Evolutionary conservation across 108 stramenopile genomes (phyloP).

Genomic region (Cyclotella cryptica): DNA sequence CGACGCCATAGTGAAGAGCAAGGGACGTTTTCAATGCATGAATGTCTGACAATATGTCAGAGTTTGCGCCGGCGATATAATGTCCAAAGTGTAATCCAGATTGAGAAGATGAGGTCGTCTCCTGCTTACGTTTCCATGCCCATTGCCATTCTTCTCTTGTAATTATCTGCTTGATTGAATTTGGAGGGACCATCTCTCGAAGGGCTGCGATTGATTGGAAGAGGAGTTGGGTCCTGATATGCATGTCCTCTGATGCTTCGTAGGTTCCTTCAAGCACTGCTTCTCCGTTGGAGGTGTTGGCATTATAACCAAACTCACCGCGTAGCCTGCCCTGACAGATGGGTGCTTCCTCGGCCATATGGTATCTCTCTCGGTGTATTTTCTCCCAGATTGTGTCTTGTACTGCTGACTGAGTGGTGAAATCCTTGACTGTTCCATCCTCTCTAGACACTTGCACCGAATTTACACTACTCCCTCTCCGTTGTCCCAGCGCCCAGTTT

Average conservation of each 20-base stretch:
- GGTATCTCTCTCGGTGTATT: too few relatives aligned
- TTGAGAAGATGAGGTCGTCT: slow-evolving; percentile 17
- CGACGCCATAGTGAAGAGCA: too few relatives aligned
- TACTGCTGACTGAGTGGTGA: not conserved
- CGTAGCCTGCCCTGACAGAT: too few relatives aligned
- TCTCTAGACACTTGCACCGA: slow-evolving; percentile 2
- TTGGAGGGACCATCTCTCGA: not conserved
- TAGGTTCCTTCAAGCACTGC: too few relatives aligned
- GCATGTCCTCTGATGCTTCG: slow-evolving; percentile 1
- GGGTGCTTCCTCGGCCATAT: too few relatives aligned
- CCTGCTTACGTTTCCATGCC: not conserved
- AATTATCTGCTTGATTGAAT: not conserved
- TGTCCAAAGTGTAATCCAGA: slow-evolving; percentile 23
- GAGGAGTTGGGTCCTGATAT: not conserved
- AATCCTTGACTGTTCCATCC: not conserved
- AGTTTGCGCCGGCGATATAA: too few relatives aligned
- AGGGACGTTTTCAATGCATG: slow-evolving; percentile 22
- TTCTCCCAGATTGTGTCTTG: not conserved
- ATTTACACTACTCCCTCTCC: not conserved
- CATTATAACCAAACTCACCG: too few relatives aligned
- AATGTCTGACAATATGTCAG: not conserved
- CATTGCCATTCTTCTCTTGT: not conserved
- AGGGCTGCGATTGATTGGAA: not conserved
- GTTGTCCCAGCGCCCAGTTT: slow-evolving; percentile 5
- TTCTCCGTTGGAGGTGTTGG: too few relatives aligned